A percentile compares a stretch with the other conserved stretches of the same genome.
Evolutionary conservation across 2,329 filamentous ascomycete species (phyloP).

Genomic region (Colletotrichum tamarilloi): DNA sequence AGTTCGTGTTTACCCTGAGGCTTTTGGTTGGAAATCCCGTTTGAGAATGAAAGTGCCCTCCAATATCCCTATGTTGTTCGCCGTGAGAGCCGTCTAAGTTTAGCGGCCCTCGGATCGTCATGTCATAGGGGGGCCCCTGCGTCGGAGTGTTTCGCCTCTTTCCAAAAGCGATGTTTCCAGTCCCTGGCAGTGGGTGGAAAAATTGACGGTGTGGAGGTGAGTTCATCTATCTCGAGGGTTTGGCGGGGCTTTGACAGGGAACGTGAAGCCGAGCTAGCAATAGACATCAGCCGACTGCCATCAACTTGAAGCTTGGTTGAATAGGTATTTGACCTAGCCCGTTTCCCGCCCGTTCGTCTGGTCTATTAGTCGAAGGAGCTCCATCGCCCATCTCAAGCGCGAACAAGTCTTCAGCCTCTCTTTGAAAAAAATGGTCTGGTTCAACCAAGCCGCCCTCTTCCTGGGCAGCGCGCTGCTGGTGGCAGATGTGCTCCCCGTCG

Average conservation of each 20-base stretch:
- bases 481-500: conserved; percentile 19
- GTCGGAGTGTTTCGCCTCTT: conserved; percentile 10
- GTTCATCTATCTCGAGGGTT: conserved; percentile 20
- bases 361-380: background rate
- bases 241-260: background rate
- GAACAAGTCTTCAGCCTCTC: background rate
- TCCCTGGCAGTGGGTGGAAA: background rate
- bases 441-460: conserved; percentile 18
- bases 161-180: conserved; percentile 10
- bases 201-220: background rate
- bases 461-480: conserved; percentile 26
- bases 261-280: background rate
- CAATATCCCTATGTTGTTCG: background rate
- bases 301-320: conserved; percentile 5
- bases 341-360: background rate
- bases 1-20: background rate
- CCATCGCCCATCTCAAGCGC: background rate
- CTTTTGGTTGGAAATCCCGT: background rate
- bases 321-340: conserved; percentile 3
- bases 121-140: conserved; percentile 12
- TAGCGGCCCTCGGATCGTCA: background rate
- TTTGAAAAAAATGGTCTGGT: conserved; percentile 11
- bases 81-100: background rate
- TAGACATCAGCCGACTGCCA: background rate
- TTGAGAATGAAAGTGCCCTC: background rate